Evolutionary conservation across 2,329 filamentous ascomycete species (phyloP), one percentile per base, ranked within the genome.

Genomic region (Xylariaceae sp.): DNA sequence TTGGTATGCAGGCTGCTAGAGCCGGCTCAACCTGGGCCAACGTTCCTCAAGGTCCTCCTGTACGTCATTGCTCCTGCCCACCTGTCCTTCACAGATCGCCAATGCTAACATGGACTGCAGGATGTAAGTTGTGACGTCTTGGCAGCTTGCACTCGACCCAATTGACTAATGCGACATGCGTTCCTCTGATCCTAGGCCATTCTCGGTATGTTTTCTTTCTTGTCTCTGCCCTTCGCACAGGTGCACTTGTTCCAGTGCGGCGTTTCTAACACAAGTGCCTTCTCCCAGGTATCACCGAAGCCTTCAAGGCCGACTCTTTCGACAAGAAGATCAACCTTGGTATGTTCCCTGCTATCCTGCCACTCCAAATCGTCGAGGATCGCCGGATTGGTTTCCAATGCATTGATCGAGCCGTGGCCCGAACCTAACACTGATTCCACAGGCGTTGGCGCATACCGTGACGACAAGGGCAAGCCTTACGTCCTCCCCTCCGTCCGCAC

Each of bases 391-490:
- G 22, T 7, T 28, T 19, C 18, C 6, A 28, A n/a, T 31, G 17
- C 22, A 46, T 38, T 33, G 19, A 47, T 40, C 16, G 10, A 39
- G 16, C 13, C 13, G 36, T 39, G 11, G 39, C 45, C 48, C 31
- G 58, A 57, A 47, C 63, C 60, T 47, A 53, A 50, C 41, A n/a
- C 42, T 6, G 16, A 16, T 41, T 31, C 45, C 10, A 12, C 48
- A 90, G 87, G 92, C 77, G 94, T 97, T 63, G 94, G 94, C 68
- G 94, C 94, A 69, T 99, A 99, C 84, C 91, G 94, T 69, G 94
- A 97, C 72, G 92, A 97, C 81, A 81, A 90, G 76, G 94, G 94
- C 75, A 97, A 97, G 83, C 94, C 94, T 56, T 97, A 93, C 74
- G 93, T 99, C 59, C 88, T 99, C 57, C 93, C 93, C 54, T 97